Evolutionary conservation across 1,284 basidiomycete species (phyloP), one percentile per base, ranked within the genome.

Genomic region (Tilletia caries): DNA sequence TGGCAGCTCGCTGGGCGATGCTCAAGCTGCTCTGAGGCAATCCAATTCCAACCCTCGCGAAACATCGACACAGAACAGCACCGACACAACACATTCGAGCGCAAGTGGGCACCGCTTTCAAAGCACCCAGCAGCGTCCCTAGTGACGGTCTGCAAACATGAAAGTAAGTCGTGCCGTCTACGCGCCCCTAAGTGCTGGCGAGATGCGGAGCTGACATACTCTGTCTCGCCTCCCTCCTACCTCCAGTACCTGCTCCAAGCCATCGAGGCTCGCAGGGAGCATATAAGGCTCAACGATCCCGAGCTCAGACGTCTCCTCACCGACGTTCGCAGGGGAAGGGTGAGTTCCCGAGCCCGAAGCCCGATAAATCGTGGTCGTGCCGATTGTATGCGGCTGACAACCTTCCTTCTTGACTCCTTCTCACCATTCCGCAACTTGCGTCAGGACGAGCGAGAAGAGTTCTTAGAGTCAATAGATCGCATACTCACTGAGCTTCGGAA

Each of bases 211-310:
- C 52, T 54, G 52, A 54, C 23, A 13, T 54, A 13, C 25, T 25
- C 25, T 29, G 15, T 13, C 3, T 23, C 5, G 25, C 4, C 5
- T 43, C n/a, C 5, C 10, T 64, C 52, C 67, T 41, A 54, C 20
- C 27, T 64, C 60, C 70, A 82, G 79, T 82, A 83, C 65, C 76
- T 83, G 15, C 72, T 83, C 27, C 80, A 81, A 70, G 80, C 80
- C 25, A 82, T 83, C 71, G 75, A 79, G 54, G 74, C 77, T n/a
- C 76, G 77, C 29, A 73, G 81, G 13, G 68, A 75, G 12, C 66
- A 72, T 25, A 76, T 83, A 70, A 71, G 70, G 48, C 74, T 83
- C 6, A 71, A 68, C 29, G 80, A 83, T 65, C 37, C 71, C 25
- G 80, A 82, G 23, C 76, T 83, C 2, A 74, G 76, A 20, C 68